Conservation (phyloP, 2,329 filamentous ascomycete genomes). For the Dactylonectria macrodidyma region DNA sequence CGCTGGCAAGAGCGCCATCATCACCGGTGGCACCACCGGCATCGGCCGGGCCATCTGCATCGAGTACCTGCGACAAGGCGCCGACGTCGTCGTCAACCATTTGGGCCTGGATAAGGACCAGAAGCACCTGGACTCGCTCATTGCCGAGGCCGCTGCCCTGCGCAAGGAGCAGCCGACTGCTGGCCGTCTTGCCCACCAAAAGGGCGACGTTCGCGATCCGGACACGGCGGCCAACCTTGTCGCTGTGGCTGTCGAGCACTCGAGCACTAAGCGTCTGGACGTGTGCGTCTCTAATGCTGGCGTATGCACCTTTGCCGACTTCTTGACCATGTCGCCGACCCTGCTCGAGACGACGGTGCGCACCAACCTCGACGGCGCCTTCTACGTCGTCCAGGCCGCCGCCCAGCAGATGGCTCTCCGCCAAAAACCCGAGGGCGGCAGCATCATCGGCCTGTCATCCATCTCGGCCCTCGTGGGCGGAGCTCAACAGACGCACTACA, state of each 20-base stretch:
- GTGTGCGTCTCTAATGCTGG: constrained; percentile 92
- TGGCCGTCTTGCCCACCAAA: constrained; percentile 75
- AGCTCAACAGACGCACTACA: constrained; percentile 86
- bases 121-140: constrained; percentile 66
- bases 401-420: constrained; percentile 82
- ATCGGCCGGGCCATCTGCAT: constrained; percentile 90
- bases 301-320: constrained; percentile 89
- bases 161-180: constrained; percentile 58
- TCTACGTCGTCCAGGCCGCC: constrained; percentile 88
- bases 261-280: constrained; percentile 74
- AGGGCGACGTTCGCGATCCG: constrained; percentile 84
- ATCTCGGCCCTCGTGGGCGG: constrained; percentile 85
- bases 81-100: constrained; percentile 85
- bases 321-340: constrained; percentile 79
- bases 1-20: constrained; percentile 82
- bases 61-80: constrained; percentile 83
- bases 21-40: constrained; percentile 89
- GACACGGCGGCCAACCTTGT: constrained; percentile 81
- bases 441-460: constrained; percentile 83
- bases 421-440: constrained; percentile 78
- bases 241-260: constrained; percentile 70
- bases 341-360: constrained; percentile 80
- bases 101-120: constrained; percentile 71
- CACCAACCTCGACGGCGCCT: constrained; percentile 91
- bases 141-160: constrained; percentile 66